Percentiles rank a stretch among this genome's conserved stretches.
These are phyloP conservation scores for Pythium brachiatum DNA, from an alignment of 352 stramenopile species.

Conservation along the genomic window DNA sequence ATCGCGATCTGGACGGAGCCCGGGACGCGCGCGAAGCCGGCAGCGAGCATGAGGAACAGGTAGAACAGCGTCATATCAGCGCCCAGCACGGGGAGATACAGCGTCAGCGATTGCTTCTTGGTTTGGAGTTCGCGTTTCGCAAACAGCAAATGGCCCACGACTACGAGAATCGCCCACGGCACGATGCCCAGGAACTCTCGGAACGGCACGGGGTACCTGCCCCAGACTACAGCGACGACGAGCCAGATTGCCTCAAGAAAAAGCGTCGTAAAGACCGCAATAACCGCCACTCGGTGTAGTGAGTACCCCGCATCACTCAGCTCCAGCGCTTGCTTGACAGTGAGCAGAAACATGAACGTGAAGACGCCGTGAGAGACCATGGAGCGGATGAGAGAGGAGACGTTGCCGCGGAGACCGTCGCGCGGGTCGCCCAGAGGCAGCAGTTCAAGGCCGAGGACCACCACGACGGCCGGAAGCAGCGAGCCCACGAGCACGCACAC, in stretches of 20 bases:
- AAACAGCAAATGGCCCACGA: conserved; percentile 7
- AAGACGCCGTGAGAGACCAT: conserved; percentile 19
- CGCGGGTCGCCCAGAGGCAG: conserved; percentile 9
- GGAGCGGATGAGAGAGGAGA: conserved; percentile 2
- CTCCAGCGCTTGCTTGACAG: conserved; percentile 19
- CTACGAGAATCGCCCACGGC: conserved; percentile 8
- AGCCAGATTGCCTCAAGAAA: conserved; percentile 13
- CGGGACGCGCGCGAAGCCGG: conserved; percentile 4
- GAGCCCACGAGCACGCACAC: conserved; percentile 3
- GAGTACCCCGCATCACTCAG: conserved; percentile 12
- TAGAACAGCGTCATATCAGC: conserved; percentile 21
- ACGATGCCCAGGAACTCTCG: conserved; percentile 13
- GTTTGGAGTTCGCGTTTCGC: conserved; percentile 3
- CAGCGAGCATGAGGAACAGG: conserved; percentile 15
- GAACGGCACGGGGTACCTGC: conserved; percentile 19
- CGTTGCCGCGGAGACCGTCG: conserved; percentile 15
- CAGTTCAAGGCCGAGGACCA: conserved; percentile 1
- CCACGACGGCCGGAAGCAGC: conserved; percentile 9
- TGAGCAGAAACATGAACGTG: conserved; percentile 22
- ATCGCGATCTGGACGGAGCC: conserved; percentile 6
- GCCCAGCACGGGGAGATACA: conserved; percentile 17
- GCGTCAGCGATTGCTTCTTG: conserved; percentile 4
- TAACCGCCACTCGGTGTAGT: not conserved
- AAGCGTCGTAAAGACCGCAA: not conserved
- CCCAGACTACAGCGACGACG: conserved; percentile 15